Percentiles rank a stretch among this genome's conserved stretches.
Conservation (phyloP, 495 filamentous ascomycete species). For the Aspergillus funiculosus region DNA sequence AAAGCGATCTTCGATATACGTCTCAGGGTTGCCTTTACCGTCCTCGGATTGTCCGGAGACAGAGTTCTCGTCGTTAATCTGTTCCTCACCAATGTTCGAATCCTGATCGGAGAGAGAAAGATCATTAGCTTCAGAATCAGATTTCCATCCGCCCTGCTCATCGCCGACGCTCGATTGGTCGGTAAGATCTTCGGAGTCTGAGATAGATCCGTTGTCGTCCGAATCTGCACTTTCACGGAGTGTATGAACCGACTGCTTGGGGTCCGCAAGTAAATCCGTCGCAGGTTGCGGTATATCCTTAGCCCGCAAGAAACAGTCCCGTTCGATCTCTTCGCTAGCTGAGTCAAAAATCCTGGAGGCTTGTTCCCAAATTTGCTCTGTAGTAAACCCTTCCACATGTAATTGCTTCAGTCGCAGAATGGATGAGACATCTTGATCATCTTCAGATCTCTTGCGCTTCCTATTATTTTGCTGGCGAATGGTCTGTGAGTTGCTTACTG, state of each 20-base stretch:
- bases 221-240: neutral
- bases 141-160: conserved; percentile 22
- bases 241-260: too few species aligned
- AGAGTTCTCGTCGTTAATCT: conserved; percentile 17
- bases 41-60: conserved; percentile 8
- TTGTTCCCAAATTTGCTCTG: conserved; percentile 91
- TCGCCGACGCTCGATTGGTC: conserved; percentile 32
- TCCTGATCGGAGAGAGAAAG: conserved; percentile 9
- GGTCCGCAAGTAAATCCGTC: too few species aligned
- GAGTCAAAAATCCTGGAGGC: conserved; percentile 61
- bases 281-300: conserved; percentile 6
- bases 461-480: conserved; percentile 50
- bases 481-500: conserved; percentile 60
- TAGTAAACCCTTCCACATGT: conserved; percentile 80
- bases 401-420: conserved; percentile 67
- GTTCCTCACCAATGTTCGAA: conserved; percentile 15
- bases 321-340: conserved; percentile 30
- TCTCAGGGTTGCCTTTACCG: conserved; percentile 37
- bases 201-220: conserved; percentile 11
- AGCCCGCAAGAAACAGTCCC: conserved; percentile 24
- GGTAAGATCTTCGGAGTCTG: conserved; percentile 35
- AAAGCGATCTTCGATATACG: conserved; percentile 53
- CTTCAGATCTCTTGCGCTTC: conserved; percentile 61
- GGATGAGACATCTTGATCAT: conserved; percentile 30
- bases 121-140: conserved; percentile 13